These are phyloP conservation scores for Emergomyces orientalis DNA, from an alignment of 2,329 filamentous ascomycete species.

Conservation along the genomic window DNA sequence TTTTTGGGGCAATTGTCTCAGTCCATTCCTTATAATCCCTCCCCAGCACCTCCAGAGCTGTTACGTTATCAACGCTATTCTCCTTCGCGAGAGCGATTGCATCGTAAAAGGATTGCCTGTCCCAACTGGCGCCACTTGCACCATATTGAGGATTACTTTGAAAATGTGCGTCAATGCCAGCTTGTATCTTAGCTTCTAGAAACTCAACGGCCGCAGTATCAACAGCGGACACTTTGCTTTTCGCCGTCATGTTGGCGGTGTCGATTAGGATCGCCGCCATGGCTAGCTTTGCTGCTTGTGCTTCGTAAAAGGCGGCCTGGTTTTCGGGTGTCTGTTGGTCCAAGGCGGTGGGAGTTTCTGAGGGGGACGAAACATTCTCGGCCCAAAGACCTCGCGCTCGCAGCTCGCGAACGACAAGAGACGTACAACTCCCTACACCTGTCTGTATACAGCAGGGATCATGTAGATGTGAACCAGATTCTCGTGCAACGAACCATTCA, in stretches of 20 bases:
- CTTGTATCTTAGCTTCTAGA: conserved; percentile 44
- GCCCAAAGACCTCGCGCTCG: conserved; percentile 38
- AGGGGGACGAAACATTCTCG: conserved; percentile 22
- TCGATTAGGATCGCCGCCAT: conserved; percentile 38
- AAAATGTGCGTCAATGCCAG: conserved; percentile 19
- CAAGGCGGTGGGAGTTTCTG: not conserved
- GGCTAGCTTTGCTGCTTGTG: conserved; percentile 31
- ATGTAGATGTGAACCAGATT: conserved; percentile 21
- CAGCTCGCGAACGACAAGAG: conserved; percentile 45
- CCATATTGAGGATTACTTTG: not conserved
- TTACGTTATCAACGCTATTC: conserved; percentile 44
- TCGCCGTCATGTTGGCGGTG: conserved; percentile 36
- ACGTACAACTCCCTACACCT: conserved; percentile 49
- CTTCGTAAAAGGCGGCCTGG: conserved; percentile 27
- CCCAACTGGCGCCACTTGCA: conserved; percentile 25
- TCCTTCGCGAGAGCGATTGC: conserved; percentile 47
- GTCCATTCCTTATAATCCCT: conserved; percentile 58
- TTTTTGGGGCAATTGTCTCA: conserved; percentile 23
- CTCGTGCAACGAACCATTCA: conserved; percentile 42
- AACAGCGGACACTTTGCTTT: conserved; percentile 39
- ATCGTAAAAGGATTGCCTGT: conserved; percentile 43
- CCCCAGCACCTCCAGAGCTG: conserved; percentile 47
- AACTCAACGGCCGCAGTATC: conserved; percentile 42
- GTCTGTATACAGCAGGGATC: conserved; percentile 47
- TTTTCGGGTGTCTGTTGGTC: conserved; percentile 7